phyloP scores from a whole-genome alignment of 75 land plant genomes.

The Pinus albicaulis region DNA sequence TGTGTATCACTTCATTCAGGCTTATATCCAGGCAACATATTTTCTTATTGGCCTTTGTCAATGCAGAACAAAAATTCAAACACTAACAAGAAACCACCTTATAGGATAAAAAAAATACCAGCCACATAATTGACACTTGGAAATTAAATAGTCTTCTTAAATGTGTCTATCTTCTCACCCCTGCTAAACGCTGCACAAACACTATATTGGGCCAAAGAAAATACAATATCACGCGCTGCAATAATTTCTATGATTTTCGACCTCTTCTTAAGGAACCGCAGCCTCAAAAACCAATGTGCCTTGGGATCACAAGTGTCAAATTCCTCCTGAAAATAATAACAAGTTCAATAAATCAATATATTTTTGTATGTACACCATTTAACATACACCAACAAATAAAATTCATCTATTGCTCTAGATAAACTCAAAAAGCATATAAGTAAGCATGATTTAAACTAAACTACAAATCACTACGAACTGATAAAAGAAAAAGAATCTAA shows the following conservation, averaged over 20 bases:
- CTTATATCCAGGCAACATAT: constrained; percentile 93
- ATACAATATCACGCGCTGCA: constrained; percentile 87
- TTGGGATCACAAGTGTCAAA: constrained; percentile 98
- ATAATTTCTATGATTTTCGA: constrained; percentile 27
- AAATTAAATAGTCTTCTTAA: too few species aligned
- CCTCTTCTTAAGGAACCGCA: constrained; percentile 79
- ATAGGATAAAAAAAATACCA: too few species aligned
- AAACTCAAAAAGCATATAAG: too few species aligned
- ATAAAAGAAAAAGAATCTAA: too few species aligned
- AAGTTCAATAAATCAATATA: too few species aligned
- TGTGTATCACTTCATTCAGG: constrained; percentile 94
- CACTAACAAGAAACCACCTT: too few species aligned
- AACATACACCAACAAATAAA: too few species aligned
- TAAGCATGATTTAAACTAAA: too few species aligned
- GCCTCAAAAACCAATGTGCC: constrained; percentile 30
- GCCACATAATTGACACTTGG: too few species aligned
- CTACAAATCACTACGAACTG: too few species aligned
- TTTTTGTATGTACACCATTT: too few species aligned
- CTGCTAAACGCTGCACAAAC: constrained; percentile 92
- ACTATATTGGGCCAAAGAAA: constrained; percentile 95
- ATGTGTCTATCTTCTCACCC: constrained; percentile 20
- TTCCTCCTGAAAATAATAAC: constrained; percentile 60
- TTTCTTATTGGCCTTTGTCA: constrained; percentile 58
- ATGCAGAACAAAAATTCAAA: too few species aligned
- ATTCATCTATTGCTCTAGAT: not conserved